These are phyloP conservation scores for Calvatia gigantea DNA, from an alignment of 768 basidiomycete species.

Conservation along the genomic window DNA sequence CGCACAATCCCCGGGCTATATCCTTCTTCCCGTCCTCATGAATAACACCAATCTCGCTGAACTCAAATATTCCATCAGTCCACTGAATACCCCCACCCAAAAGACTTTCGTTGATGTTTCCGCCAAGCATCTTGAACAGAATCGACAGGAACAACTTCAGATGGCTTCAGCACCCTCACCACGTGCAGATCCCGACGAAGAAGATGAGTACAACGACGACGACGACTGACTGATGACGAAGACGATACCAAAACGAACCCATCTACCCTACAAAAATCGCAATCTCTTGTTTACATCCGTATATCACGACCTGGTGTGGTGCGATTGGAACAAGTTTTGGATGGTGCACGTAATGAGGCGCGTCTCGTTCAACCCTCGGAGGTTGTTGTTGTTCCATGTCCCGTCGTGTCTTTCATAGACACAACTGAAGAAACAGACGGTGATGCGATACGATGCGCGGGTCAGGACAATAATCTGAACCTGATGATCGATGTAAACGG, in stretches of 20 bases:
- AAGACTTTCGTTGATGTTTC: constrained; percentile 47
- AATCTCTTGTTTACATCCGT: constrained; percentile 70
- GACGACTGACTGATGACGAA: constrained; percentile 46
- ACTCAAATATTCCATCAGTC: constrained; percentile 70
- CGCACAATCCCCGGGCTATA: constrained; percentile 42
- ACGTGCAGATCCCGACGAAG: constrained; percentile 59
- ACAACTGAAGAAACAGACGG: constrained; percentile 26
- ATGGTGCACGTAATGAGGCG: constrained; percentile 67
- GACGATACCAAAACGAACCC: constrained; percentile 29
- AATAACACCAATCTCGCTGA: constrained; percentile 83
- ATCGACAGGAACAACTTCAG: constrained; percentile 50
- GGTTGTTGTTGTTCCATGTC: constrained; percentile 79
- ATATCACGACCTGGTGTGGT: constrained; percentile 72
- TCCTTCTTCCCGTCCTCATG: constrained; percentile 79
- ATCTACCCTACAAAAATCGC: constrained; percentile 59
- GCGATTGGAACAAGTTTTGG: constrained; percentile 70
- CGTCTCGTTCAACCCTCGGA: constrained; percentile 59
- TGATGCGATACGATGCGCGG: constrained; percentile 62
- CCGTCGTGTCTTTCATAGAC: constrained; percentile 63
- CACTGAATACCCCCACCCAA: constrained; percentile 47
- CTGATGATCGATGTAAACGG: constrained; percentile 65
- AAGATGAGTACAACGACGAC: constrained; percentile 74
- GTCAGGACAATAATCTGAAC: constrained; percentile 54
- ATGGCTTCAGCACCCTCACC: constrained; percentile 30
- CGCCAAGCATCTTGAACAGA: constrained; percentile 58